Evolutionary conservation across 257 asterid species (phyloP).

Genomic region (Plantago elongata): DNA sequence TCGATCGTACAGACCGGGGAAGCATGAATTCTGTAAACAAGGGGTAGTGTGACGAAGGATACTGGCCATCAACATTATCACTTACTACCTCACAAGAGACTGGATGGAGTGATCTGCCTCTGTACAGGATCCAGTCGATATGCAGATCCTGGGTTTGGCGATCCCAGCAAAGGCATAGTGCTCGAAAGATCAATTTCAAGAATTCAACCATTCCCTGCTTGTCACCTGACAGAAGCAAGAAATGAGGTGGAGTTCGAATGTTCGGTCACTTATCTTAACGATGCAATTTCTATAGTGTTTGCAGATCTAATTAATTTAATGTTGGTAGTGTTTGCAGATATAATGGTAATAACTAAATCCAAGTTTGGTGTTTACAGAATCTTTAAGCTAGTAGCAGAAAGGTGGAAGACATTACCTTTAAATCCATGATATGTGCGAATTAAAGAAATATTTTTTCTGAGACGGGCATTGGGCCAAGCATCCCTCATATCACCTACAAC

Average conservation of each 20-base stretch:
- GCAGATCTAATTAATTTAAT: too few relatives aligned
- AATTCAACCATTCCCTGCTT: conserved; percentile 86
- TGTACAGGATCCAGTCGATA: conserved; percentile 88
- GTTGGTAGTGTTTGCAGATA: too few relatives aligned
- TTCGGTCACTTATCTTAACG: not conserved
- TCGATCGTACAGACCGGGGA: conserved; percentile 71
- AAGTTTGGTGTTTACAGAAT: too few relatives aligned
- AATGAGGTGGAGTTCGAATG: not conserved
- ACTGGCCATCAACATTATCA: conserved; percentile 85
- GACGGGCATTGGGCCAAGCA: conserved; percentile 98
- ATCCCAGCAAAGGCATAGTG: conserved; percentile 99
- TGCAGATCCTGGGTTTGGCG: conserved; percentile 98
- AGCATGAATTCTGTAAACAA: conserved; percentile 82
- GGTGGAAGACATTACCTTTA: conserved; percentile 49
- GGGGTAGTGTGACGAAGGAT: conserved; percentile 91
- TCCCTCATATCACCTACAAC: conserved; percentile 98
- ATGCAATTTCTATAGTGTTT: too few relatives aligned
- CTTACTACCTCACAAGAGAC: conserved; percentile 84
- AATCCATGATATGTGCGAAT: conserved; percentile 91
- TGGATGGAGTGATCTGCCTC: conserved; percentile 82
- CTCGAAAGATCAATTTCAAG: conserved; percentile 78
- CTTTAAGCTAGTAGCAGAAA: not conserved
- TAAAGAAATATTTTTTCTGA: conserved; percentile 74
- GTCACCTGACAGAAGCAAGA: conserved; percentile 45
- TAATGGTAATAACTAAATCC: too few relatives aligned